Evolutionary conservation across 208 protist genomes (phyloP).

Genomic region (Leishmania gerbilli): DNA sequence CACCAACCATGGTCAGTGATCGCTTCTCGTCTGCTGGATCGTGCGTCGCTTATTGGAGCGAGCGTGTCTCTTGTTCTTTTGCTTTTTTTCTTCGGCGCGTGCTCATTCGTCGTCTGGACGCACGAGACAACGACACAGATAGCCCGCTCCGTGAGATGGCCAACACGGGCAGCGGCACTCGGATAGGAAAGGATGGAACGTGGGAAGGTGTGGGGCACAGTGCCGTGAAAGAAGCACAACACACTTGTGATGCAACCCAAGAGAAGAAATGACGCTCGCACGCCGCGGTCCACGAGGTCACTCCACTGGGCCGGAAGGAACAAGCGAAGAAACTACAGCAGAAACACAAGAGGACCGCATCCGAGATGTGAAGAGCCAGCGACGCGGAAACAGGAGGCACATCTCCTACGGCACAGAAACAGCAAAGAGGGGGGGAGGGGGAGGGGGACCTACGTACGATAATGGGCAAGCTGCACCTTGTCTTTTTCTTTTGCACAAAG

Average conservation of each 20-base stretch:
- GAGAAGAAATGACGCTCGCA: neutral
- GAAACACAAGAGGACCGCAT: neutral
- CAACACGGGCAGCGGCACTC: neutral
- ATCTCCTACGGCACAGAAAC: neutral
- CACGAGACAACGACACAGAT: neutral
- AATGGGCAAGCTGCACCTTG: neutral
- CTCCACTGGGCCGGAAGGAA: neutral
- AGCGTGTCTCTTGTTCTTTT: neutral
- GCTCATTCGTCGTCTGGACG: neutral
- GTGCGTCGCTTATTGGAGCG: neutral
- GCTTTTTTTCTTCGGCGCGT: neutral
- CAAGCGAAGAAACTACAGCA: neutral
- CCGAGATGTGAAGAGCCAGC: neutral
- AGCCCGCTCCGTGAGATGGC: neutral
- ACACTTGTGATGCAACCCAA: too few relatives aligned
- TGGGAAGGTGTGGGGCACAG: neutral
- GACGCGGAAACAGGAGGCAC: neutral
- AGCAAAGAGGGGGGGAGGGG: neutral
- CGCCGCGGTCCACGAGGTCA: neutral
- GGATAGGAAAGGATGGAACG: neutral
- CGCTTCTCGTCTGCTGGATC: too few relatives aligned
- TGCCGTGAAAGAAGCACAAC: neutral
- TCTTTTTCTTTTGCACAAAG: neutral
- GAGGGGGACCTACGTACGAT: neutral
- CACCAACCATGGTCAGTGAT: neutral